Conservation (phyloP, 2,329 filamentous ascomycete species). For the Knoxdaviesia capensis region DNA sequence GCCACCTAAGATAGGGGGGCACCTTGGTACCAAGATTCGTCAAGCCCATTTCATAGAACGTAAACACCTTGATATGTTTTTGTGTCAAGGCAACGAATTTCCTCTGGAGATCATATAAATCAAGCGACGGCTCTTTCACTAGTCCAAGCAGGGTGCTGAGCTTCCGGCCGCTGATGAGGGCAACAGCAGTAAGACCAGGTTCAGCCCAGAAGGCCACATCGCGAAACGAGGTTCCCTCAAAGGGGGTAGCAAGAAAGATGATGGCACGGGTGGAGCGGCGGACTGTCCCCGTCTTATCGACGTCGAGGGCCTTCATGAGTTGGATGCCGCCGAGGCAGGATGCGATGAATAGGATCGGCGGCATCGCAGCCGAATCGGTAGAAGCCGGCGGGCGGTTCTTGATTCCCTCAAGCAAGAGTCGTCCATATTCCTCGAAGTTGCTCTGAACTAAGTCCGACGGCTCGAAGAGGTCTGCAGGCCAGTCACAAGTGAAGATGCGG, state of each 20-base stretch:
- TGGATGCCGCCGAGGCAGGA: constrained; percentile 15
- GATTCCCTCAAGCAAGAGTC: constrained; percentile 9
- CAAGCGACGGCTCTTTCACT: constrained; percentile 5
- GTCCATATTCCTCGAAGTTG: constrained; percentile 7
- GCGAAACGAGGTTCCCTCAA: constrained; percentile 10
- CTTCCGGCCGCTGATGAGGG: constrained; percentile 3
- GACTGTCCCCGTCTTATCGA: constrained; percentile 4
- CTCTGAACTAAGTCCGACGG: constrained; percentile 5
- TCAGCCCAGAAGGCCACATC: constrained; percentile 8
- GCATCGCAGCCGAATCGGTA: background rate
- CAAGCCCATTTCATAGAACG: constrained; percentile 8
- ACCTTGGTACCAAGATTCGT: constrained; percentile 7
- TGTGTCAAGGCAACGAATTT: constrained; percentile 7
- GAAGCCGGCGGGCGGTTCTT: constrained; percentile 1
- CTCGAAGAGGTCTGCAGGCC: constrained; percentile 9
- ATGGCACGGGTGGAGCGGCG: constrained; percentile 7
- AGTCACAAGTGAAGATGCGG: constrained; percentile 12
- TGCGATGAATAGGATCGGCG: constrained; percentile 13
- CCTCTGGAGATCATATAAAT: constrained; percentile 7
- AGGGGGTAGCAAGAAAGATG: constrained; percentile 12
- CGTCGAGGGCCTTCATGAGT: constrained; percentile 10
- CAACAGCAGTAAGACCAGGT: constrained; percentile 4
- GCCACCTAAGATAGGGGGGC: constrained; percentile 5
- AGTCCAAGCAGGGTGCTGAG: constrained; percentile 6
- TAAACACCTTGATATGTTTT: constrained; percentile 4